Evolutionary conservation across 805 yeast genomes (phyloP).

Genomic region (Metschnikowia orientalis): DNA sequence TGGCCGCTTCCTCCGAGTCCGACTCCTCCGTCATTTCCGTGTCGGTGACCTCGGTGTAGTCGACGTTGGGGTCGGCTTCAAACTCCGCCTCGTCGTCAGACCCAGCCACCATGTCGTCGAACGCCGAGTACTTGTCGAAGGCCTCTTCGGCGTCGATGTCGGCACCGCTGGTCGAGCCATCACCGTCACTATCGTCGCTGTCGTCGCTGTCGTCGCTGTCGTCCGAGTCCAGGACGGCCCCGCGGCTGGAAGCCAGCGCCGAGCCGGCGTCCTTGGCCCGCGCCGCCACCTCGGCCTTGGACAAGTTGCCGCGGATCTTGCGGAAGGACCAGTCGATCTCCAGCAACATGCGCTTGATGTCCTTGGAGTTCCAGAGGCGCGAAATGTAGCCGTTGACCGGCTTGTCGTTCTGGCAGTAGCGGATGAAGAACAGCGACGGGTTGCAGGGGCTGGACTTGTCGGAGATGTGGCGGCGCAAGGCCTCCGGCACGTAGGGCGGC

Average conservation of each 20-base stretch:
- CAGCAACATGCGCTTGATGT: conserved; percentile 30
- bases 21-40: conserved; percentile 47
- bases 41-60: conserved; percentile 63
- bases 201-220: conserved; percentile 16
- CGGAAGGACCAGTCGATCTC: conserved; percentile 44
- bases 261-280: conserved; percentile 23
- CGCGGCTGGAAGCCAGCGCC: conserved; percentile 18
- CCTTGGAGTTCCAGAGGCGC: conserved; percentile 42
- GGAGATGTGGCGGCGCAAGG: conserved; percentile 20
- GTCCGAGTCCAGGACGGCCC: conserved; percentile 14
- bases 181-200: conserved; percentile 13
- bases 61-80: conserved; percentile 31
- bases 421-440: conserved; percentile 46
- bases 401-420: conserved; percentile 36
- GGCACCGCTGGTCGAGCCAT: conserved; percentile 15
- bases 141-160: conserved; percentile 24
- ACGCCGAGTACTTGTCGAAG: conserved; percentile 31
- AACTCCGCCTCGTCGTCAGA: conserved; percentile 38
- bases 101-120: conserved; percentile 40
- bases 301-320: conserved; percentile 44
- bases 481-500: conserved; percentile 32
- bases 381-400: conserved; percentile 45
- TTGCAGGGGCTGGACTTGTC: conserved; percentile 32
- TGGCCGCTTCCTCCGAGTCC: conserved; percentile 35
- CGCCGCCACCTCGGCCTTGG: conserved; percentile 31